Evolutionary conservation across 1,139 yeast species (phyloP).

Genomic region (Yamadazyma conglobata): DNA sequence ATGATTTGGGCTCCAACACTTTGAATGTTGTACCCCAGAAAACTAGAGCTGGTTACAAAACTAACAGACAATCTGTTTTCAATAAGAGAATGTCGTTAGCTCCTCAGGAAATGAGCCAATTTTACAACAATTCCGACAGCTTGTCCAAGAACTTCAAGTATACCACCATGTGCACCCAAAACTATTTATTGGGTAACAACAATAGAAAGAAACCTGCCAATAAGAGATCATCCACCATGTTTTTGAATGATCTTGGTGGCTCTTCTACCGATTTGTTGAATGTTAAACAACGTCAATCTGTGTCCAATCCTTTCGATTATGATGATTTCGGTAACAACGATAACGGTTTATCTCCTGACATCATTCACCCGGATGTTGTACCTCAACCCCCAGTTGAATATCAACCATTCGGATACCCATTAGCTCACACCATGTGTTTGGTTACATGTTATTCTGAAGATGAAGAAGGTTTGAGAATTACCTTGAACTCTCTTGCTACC

Average conservation of each 20-base stretch:
- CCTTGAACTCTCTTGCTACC: conserved; percentile 86
- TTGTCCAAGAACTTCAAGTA: conserved; percentile 45
- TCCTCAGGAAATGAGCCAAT: conserved; percentile 40
- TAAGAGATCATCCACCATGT: conserved; percentile 20
- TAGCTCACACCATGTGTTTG: conserved; percentile 77
- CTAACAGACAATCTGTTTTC: conserved; percentile 47
- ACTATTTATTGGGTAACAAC: conserved; percentile 34
- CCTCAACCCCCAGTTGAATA: conserved; percentile 88
- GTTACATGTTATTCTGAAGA: conserved; percentile 97
- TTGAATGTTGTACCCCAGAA: conserved; percentile 50
- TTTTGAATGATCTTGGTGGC: conserved; percentile 31
- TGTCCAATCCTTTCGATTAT: conserved; percentile 40
- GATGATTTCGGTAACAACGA: conserved; percentile 34
- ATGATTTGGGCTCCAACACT: conserved; percentile 46
- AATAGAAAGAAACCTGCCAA: conserved; percentile 11
- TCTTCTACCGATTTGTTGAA: conserved; percentile 37
- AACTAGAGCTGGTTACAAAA: conserved; percentile 48
- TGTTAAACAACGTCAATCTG: conserved; percentile 25
- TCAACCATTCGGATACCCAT: conserved; percentile 85
- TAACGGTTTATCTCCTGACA: conserved; percentile 60
- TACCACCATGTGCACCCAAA: conserved; percentile 58
- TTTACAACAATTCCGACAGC: conserved; percentile 34
- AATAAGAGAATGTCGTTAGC: conserved; percentile 38
- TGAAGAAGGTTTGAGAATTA: conserved; percentile 76
- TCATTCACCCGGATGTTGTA: conserved; percentile 68